Evolutionary conservation across 2,329 filamentous ascomycete species (phyloP).

Genomic region (Colletotrichum musae): DNA sequence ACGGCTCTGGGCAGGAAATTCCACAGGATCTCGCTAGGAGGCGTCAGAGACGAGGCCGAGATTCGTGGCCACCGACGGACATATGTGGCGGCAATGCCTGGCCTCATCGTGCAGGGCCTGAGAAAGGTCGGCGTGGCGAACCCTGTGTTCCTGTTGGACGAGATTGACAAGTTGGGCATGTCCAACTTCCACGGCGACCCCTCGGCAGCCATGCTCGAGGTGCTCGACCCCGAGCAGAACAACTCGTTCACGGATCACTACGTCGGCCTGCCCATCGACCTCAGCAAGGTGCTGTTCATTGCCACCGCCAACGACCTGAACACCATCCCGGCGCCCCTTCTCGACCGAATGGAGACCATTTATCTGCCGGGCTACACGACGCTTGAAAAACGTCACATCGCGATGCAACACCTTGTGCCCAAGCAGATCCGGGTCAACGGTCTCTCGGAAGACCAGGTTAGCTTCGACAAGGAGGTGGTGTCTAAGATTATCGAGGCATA

Average conservation of each 20-base stretch:
- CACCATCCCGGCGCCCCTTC: constrained; percentile 91
- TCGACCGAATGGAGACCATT: constrained; percentile 98
- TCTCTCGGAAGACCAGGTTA: constrained; percentile 80
- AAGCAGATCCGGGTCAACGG: constrained; percentile 96
- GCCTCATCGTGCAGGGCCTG: constrained; percentile 91
- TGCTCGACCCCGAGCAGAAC: constrained; percentile 97
- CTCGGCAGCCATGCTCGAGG: constrained; percentile 97
- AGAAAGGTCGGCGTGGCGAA: constrained; percentile 97
- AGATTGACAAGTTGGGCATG: constrained; percentile 96
- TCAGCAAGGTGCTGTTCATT: constrained; percentile 97
- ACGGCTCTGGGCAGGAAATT: constrained; percentile 95
- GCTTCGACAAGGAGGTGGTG: constrained; percentile 85
- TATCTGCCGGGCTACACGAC: constrained; percentile 95
- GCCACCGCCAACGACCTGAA: constrained; percentile 96
- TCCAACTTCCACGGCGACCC: constrained; percentile 96
- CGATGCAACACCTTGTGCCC: constrained; percentile 91
- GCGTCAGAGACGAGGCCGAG: constrained; percentile 96
- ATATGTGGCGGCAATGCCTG: constrained; percentile 99
- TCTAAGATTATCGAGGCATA: constrained; percentile 97
- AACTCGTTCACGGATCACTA: constrained; percentile 96
- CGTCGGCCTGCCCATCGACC: constrained; percentile 93
- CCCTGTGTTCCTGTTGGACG: constrained; percentile 94
- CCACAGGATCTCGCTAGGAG: constrained; percentile 95
- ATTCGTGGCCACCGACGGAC: constrained; percentile 95
- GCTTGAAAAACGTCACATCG: constrained; percentile 96